Base-by-base conservation (phyloP, 208 protist species). In the Crithidia sp. region DNA sequence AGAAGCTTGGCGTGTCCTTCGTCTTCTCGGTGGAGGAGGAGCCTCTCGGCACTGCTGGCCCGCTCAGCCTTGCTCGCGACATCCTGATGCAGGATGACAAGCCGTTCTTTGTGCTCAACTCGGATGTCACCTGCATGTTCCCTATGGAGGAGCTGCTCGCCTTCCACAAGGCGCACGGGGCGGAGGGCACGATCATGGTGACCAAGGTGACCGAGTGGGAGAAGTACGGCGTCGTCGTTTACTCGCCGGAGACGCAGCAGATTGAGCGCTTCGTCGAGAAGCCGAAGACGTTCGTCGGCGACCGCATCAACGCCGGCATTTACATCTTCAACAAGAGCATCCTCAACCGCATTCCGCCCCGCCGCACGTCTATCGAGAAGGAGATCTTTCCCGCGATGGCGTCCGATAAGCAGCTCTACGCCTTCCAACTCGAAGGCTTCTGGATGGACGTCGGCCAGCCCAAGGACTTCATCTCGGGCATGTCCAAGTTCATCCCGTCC, bases 361-460 rank as follows among this genome's bases (percentile, higher is more conserved):
- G 85, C 55, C 95, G 93, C 43, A 98, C 95, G 7, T 99, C 96
- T 37, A 99, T 99, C 65, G 98, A 99, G 82, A 96, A 92, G 74
- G 91, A 99, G 69, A 92, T 99, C 55, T 99, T 99, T 77, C 98
- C 98, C 7, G 13, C 91, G 16, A 95, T 99, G 96, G 98, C 97
- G 4, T 59, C 50, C 6, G 92, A 96, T 10, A 74, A 79, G n/a
- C 71, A 99, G 76, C 90, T 99, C n/a, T 99, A 88, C 83, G 90
- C 88, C 53, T 98, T 98, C 85, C 92, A 95, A 67, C 88, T 99
- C 12, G 83, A 94, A 44, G 95, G 98, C 45, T 99, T 99, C 82
- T 99, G 98, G 98, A 99, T 99, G 96, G 98, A 99, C 71, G 91
- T 99, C 64, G 98, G 98, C 57, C 92, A 99, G 84, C 98, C 98